Evolutionary conservation across 805 yeast species (phyloP), one percentile per base, ranked within the genome.

Genomic region (Candida cerambycidarum): DNA sequence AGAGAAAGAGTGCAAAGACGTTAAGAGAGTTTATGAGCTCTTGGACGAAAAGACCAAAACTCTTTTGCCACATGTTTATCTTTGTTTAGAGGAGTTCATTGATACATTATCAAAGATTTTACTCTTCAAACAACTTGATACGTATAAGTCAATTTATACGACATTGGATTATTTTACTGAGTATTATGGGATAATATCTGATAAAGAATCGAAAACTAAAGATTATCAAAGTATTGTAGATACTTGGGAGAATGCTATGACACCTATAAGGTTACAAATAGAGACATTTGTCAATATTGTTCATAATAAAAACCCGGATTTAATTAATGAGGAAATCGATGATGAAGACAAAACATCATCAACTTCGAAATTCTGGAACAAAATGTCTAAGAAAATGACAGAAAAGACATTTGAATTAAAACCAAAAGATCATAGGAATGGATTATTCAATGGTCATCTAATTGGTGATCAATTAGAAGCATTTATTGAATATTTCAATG

Each of bases 31-130:
- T 5, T 75, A 58, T 45, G 50, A 53, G 12, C 66, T 65, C 15
- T 48, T 72, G 14, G 71, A 74, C 48, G 62, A 59, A 15, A 73
- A 71, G 41, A 54, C 68, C n/a, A 65, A 63, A 38, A 34, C 67
- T 3, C 51, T 72, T 3, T 55, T 76, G 5, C 83, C 83, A 1
- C 78, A 75, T 48, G 64, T 69, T 3, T 53, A 75, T 36, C 58
- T 63, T 3, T 63, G 69, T 13, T 50, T 77, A 34, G 76, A 78
- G 27, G 83, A 78, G 49, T 77, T 76, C 45, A 56, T 77, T 9
- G 74, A 67, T 35, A 61, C 63, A 39, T 44, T 78, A 11, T 58
- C 75, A 1, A 57, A 67, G 37, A 62, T 69, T 47, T 41, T 69
- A 1, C 54, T 74, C 30, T 66, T 61, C 47, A 63, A 69, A 27